phyloP scores from a whole-genome alignment of 305 asterid genomes.

The Salvia sclarea region DNA sequence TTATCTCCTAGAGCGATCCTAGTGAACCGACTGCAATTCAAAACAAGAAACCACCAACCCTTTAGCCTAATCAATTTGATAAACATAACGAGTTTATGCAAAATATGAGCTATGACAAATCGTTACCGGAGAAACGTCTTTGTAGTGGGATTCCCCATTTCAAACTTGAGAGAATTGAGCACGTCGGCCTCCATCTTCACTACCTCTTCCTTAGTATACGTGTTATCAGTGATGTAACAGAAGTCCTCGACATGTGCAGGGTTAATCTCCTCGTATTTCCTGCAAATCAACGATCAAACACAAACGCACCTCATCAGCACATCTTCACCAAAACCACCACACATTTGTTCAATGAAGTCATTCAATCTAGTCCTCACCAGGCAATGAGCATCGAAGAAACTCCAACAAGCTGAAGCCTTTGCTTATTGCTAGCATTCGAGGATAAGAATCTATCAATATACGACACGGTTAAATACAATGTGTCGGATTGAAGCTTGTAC shows the following conservation, averaged over 20 bases:
- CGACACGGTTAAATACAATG: constrained; percentile 54
- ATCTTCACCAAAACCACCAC: not conserved
- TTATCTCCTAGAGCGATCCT: constrained; percentile 57
- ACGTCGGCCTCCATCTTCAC: constrained; percentile 82
- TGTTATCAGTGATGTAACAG: constrained; percentile 64
- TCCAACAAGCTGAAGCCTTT: constrained; percentile 79
- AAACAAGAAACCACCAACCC: constrained; percentile 24
- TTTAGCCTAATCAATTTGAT: constrained; percentile 30
- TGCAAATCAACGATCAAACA: constrained; percentile 28
- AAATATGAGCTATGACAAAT: not conserved
- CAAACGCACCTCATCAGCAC: not conserved
- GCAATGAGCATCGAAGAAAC: constrained; percentile 89
- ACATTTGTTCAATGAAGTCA: not conserved
- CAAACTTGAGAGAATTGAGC: constrained; percentile 66
- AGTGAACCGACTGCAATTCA: constrained; percentile 51
- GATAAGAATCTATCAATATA: constrained; percentile 69
- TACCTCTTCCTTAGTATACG: constrained; percentile 58
- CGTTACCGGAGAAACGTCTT: constrained; percentile 68
- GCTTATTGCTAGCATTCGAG: constrained; percentile 37
- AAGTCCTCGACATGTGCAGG: constrained; percentile 69
- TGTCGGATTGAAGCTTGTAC: constrained; percentile 59
- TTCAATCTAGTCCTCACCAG: constrained; percentile 40
- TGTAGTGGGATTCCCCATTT: constrained; percentile 72
- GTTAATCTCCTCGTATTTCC: constrained; percentile 81
- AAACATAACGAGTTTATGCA: not conserved